Conservation (phyloP, 176 grass and related monocot genomes). For the Pharus latifolius region DNA sequence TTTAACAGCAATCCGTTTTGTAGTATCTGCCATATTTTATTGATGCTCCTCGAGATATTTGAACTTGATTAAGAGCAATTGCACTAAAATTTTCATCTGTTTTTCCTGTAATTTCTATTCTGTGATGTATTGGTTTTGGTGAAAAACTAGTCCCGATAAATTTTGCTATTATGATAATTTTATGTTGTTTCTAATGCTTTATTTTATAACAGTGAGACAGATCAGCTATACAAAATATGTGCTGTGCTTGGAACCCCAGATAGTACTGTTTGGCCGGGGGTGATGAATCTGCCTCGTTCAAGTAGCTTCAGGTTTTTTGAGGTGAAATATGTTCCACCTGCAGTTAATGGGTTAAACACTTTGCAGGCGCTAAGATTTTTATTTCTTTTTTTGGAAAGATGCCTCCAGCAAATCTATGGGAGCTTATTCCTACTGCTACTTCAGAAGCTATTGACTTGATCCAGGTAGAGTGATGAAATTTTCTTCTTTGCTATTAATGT, state of each 20-base stretch:
- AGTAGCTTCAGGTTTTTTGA: slow-evolving; percentile 55
- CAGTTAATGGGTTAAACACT: background rate
- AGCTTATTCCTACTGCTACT: slow-evolving; percentile 77
- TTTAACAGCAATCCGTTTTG: too few species aligned
- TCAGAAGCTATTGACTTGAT: slow-evolving; percentile 84
- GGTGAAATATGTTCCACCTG: slow-evolving; percentile 38
- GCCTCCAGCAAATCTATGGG: slow-evolving; percentile 51
- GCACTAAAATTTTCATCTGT: too few species aligned
- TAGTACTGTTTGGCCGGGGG: slow-evolving; percentile 59
- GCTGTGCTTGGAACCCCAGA: slow-evolving; percentile 82
- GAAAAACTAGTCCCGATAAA: background rate
- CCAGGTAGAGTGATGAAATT: slow-evolving; percentile 34
- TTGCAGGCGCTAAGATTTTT: background rate
- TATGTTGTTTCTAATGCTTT: background rate
- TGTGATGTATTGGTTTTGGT: background rate
- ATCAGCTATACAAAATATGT: slow-evolving; percentile 88
- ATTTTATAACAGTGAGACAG: slow-evolving; percentile 53
- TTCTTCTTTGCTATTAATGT: background rate
- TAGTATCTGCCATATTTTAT: background rate
- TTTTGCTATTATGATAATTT: background rate
- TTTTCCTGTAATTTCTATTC: too few species aligned
- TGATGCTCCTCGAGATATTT: background rate
- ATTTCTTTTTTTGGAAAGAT: slow-evolving; percentile 30
- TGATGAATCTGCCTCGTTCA: slow-evolving; percentile 63
- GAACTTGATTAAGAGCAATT: too few species aligned